Evolutionary conservation across 2,329 filamentous ascomycete species (phyloP), one percentile per base, ranked within the genome.

Genomic region (Podosphaera leucotricha): DNA sequence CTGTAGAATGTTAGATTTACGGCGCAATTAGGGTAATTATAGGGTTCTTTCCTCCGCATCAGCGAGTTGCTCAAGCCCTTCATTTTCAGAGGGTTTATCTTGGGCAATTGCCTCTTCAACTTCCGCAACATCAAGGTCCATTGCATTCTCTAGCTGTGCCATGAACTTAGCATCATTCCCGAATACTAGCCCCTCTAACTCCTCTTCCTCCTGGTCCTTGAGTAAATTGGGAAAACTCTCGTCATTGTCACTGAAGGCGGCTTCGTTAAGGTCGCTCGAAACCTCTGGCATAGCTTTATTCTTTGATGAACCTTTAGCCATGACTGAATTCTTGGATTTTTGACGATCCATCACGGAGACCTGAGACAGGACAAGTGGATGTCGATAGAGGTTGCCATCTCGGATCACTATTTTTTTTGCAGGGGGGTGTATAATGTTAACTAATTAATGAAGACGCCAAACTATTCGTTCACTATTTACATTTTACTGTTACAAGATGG

Each of bases 111-210:
- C 44, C 43, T n/a, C 45, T 48, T n/a, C 45, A 46, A 6, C 44
- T 43, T 47, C 44, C 3, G 48, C 49, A 7, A 42, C 47, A 30
- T 54, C 50, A 36, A 60, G 41, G 19, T 54, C 55, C 45, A 64
- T 74, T 61, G 60, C 63, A 55, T 63, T 63, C 51, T 79, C 80
- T 43, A 95, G 64, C 37, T 78, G 77, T 46, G 78, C 68, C 46
- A 77, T 71, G 60, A 95, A 95, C 28, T 77, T 81, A n/a, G 73
- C 71, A 40, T 78, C 75, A 61, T 92, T 81, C 45, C 90, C 90
- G 49, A 98, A 81, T 2, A 98, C 80, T 49, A 94, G 65, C 50
- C 77, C 74, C 64, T 94, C 87, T 24, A 94, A 72, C 58, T 87
- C 83, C 55, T 80, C 75, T 59, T 94, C 86, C 43, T 80, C 76